Percentiles rank a stretch among this genome's conserved stretches.
Evolutionary conservation across 495 filamentous ascomycete species (phyloP).

Genomic region (Mytilinidion resinicola): DNA sequence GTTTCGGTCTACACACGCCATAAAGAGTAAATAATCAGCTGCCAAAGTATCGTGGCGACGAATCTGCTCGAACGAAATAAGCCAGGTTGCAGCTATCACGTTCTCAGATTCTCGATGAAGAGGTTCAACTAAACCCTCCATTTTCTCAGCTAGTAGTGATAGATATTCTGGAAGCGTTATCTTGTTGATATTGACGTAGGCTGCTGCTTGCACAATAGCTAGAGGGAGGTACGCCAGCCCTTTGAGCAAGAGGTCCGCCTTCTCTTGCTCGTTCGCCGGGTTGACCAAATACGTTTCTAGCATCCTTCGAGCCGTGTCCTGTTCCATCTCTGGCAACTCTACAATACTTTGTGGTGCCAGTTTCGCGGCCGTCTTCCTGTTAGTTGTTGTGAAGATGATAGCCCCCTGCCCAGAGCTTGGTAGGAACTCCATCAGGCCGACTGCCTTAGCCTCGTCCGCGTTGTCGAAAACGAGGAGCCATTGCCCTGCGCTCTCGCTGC

Average conservation of each 20-base stretch:
- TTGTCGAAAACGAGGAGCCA: slow-evolving; percentile 23
- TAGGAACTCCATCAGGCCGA: slow-evolving; percentile 1
- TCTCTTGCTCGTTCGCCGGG: slow-evolving; percentile 1
- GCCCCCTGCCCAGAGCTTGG: slow-evolving; percentile 19
- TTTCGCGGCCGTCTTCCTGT: slow-evolving; percentile 32
- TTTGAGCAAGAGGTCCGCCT: background rate
- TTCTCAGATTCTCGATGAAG: background rate
- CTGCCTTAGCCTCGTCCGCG: slow-evolving; percentile 9
- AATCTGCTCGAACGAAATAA: slow-evolving; percentile 2
- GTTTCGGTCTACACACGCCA: slow-evolving; percentile 17
- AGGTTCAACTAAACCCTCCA: background rate
- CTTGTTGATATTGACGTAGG: background rate
- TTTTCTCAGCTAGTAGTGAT: slow-evolving; percentile 1
- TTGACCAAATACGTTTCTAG: background rate
- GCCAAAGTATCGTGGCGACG: slow-evolving; percentile 7
- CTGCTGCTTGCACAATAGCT: slow-evolving; percentile 13
- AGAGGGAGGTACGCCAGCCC: slow-evolving; percentile 9
- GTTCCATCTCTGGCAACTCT: slow-evolving; percentile 3
- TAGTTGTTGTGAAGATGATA: slow-evolving; percentile 50
- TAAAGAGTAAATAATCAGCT: slow-evolving; percentile 21
- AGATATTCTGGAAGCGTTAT: background rate
- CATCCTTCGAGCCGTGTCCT: slow-evolving; percentile 1
- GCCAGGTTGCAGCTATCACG: background rate
- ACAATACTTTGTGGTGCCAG: slow-evolving; percentile 2
- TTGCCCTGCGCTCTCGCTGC: slow-evolving; percentile 17